phyloP scores from a whole-genome alignment of 2,329 filamentous ascomycete species.

The Alternaria ethzedia region DNA sequence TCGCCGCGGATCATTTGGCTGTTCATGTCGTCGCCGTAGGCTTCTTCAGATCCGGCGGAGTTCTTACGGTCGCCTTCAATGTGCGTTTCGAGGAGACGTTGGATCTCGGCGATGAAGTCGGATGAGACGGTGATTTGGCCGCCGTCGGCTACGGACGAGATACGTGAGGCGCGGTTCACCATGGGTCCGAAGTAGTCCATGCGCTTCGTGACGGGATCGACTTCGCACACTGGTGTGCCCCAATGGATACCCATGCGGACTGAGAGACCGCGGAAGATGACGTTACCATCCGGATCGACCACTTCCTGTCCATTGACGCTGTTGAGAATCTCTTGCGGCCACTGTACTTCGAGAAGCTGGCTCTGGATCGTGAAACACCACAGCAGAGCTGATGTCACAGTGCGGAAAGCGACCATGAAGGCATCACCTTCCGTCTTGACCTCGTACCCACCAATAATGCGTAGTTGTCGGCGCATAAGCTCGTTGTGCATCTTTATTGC shows the following conservation, averaged over 20 bases:
- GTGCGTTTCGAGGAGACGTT: conserved; percentile 86
- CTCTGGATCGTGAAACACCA: conserved; percentile 97
- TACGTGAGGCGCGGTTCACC: conserved; percentile 96
- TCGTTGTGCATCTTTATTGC: conserved; percentile 98
- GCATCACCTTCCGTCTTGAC: conserved; percentile 99
- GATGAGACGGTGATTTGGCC: conserved; percentile 96
- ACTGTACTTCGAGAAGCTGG: conserved; percentile 83
- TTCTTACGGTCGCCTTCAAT: conserved; percentile 80
- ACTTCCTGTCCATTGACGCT: conserved; percentile 84
- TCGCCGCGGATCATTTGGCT: conserved; percentile 84
- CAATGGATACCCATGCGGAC: conserved; percentile 98
- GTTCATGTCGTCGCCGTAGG: conserved; percentile 75
- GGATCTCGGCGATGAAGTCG: conserved; percentile 96
- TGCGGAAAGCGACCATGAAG: conserved; percentile 99
- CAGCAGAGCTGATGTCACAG: conserved; percentile 88
- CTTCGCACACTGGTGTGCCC: conserved; percentile 92
- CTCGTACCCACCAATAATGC: conserved; percentile 94
- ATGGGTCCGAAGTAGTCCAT: conserved; percentile 99
- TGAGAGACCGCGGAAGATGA: conserved; percentile 93
- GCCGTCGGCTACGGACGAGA: conserved; percentile 92
- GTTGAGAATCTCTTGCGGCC: conserved; percentile 91
- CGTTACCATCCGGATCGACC: conserved; percentile 79
- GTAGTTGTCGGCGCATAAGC: conserved; percentile 89
- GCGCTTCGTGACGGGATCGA: conserved; percentile 91
- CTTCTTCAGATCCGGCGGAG: conserved; percentile 74